Evolutionary conservation across 306 rosid genomes (phyloP).

Genomic region (Pyrus betulifolia): DNA sequence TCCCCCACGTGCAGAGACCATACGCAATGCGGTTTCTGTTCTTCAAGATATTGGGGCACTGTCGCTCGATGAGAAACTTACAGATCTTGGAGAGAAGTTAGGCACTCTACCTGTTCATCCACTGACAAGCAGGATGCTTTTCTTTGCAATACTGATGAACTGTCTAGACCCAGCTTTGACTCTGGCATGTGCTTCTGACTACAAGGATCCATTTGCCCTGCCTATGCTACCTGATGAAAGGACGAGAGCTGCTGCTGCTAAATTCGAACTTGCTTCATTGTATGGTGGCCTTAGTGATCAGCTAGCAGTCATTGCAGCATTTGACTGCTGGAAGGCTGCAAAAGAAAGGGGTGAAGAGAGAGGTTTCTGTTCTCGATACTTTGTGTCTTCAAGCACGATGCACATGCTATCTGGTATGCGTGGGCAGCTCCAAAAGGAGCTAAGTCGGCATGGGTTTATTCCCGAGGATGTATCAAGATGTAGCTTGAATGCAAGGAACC

Average conservation of each 20-base stretch:
- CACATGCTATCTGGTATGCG: conserved; percentile 70
- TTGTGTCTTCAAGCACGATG: conserved; percentile 57
- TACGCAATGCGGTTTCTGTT: conserved; percentile 58
- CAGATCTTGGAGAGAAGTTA: conserved; percentile 76
- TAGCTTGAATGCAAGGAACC: conserved; percentile 54
- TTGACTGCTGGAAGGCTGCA: conserved; percentile 71
- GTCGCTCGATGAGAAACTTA: conserved; percentile 63
- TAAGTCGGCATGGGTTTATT: conserved; percentile 62
- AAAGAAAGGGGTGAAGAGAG: conserved; percentile 46
- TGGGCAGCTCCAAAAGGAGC: conserved; percentile 60
- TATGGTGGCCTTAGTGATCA: conserved; percentile 86
- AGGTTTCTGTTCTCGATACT: conserved; percentile 57
- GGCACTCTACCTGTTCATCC: conserved; percentile 96
- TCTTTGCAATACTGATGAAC: conserved; percentile 79
- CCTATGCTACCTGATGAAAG: conserved; percentile 60
- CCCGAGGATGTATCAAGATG: conserved; percentile 38
- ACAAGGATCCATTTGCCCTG: conserved; percentile 74
- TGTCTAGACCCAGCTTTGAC: conserved; percentile 96
- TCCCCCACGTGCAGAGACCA: conserved; percentile 78
- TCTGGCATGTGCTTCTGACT: conserved; percentile 81
- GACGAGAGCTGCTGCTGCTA: conserved; percentile 57
- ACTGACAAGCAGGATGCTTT: conserved; percentile 78
- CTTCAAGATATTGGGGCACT: conserved; percentile 96
- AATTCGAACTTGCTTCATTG: conserved; percentile 56
- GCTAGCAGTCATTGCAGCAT: conserved; percentile 77